Base-by-base conservation (phyloP, 805 yeast species). In the Kuraishia floccosa region DNA sequence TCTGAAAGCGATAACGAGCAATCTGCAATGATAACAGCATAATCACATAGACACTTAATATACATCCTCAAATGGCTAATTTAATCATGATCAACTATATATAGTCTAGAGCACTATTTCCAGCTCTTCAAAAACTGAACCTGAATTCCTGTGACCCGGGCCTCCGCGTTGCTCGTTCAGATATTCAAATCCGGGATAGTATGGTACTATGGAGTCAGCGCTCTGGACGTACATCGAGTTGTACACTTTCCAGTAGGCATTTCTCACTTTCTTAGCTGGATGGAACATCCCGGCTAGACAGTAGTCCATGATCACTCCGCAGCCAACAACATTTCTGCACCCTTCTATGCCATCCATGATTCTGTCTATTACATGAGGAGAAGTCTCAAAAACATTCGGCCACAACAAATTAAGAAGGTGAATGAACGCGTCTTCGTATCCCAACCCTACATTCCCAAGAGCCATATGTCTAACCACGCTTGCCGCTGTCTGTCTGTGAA, bases 401-500 rank as follows among this genome's bases (percentile, higher is more conserved):
- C 86, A 56, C 14, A 91, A 52, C 30, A 87, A 60, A 48, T 91
- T 85, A 46, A 91, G 57, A 35, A 76, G 68, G 50, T 91, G 96
- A 8, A 84, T 49, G 58, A 91, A 85, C 0, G 85, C 82, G 40
- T 79, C 93, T 41, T 84, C 94, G 34, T 68, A 63, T 0, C 87
- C 86, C 3, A 62, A 47, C 1, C 96, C 96, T 17, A 67, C 57
- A 46, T 89, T 76, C 12, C 86, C 78, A 21, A 86, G 50, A 0
- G 96, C 85, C 50, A 91, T 62, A 42, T 85, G 93, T 47, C 72
- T 73, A 1, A 85, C 74, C 1, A 84, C 93, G 1, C 84, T 76
- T 0, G 97, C 84, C 0, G 96, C 96, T 0, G 96, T 89, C 52
- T 91, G 99, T 28, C 98, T 68, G 46, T 87, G 96, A 4, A 89